Percentiles rank a stretch among this genome's conserved stretches.
Conservation (phyloP, 257 asterid genomes). For the Osmanthus fragrans region DNA sequence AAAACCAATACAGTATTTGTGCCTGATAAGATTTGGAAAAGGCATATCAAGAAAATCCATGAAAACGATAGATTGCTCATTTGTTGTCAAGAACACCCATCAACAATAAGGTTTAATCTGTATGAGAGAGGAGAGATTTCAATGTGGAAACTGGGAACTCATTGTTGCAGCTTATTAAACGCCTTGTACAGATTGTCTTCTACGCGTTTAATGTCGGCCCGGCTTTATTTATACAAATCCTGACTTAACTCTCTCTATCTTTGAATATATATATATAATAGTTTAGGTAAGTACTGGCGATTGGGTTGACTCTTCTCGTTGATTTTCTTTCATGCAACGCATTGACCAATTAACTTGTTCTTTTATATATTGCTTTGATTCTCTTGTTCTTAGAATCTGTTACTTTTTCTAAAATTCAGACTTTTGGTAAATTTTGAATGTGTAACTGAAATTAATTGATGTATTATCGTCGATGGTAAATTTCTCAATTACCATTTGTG, state of each 20-base stretch:
- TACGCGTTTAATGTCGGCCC: slow-evolving; percentile 43
- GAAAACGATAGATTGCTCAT: slow-evolving; percentile 49
- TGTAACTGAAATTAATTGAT: too few relatives aligned
- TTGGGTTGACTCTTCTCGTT: too few relatives aligned
- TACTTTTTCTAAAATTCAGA: too few relatives aligned
- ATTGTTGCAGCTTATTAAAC: slow-evolving; percentile 2
- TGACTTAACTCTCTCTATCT: slow-evolving; percentile 1
- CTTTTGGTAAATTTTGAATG: too few relatives aligned
- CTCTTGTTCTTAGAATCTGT: too few relatives aligned
- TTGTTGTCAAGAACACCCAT: slow-evolving; percentile 34
- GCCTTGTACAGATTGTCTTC: slow-evolving; percentile 16
- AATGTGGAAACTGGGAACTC: slow-evolving; percentile 16
- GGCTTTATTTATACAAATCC: slow-evolving; percentile 18
- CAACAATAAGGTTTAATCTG: slow-evolving; percentile 9
- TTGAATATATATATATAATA: neutral
- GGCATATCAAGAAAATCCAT: slow-evolving; percentile 40
- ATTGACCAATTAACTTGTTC: too few relatives aligned
- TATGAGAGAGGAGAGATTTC: slow-evolving; percentile 14
- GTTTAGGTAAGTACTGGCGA: neutral
- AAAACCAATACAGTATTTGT: slow-evolving; percentile 5
- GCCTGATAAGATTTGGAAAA: slow-evolving; percentile 27
- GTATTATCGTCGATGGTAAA: too few relatives aligned
- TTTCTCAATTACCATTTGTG: too few relatives aligned
- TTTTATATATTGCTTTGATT: too few relatives aligned
- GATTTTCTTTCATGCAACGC: too few relatives aligned